Base-by-base conservation (phyloP, 2,329 filamentous ascomycete genomes). In the Colletotrichum brevisporum region DNA sequence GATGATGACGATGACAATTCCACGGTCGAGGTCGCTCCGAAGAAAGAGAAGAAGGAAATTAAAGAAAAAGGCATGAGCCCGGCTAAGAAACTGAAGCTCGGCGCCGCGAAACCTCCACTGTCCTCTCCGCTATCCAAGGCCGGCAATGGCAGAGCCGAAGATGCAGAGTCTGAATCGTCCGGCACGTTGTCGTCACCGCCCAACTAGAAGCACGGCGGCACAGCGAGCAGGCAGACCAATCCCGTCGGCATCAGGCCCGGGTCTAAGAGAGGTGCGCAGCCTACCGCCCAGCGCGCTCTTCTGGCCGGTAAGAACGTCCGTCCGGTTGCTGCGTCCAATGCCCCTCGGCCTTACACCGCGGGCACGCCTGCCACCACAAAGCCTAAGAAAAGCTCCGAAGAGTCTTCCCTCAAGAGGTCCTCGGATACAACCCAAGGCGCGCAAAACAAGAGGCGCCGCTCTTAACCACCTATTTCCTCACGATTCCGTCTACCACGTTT, bases 181-280 rank as follows among this genome's bases (percentile, higher is more conserved):
- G 88, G 84, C 18, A 85, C 85, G 0, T 76, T 88, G 68, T 89
- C 87, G 0, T 89, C 87, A 16, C 87, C 87, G 18, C 85, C 85
- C 45, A 54, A 67, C 63, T 70, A 70, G 63, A 39, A 52, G 56
- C 15, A 26, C 58, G 67, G 52, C 12, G 53, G 57, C 48, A 39
- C 45, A 18, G n/a, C 57, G 15, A 56, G 63, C n/a, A 15, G n/a
- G 9, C 26, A 15, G 16, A 43, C 56, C 18, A 31, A n/a, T 12
- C 36, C 43, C 13, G 43, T 45, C 13, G 43, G 12, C 26, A 15
- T 21, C 26, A 18, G 6, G 26, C 6, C 26, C 4, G 45, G n/a
- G 18, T 52, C 47, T 12, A 21, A 21, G 45, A 16, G 45, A 18
- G 18, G 5, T 15, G 5, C 27, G 18, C 47, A 51, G 47, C 31